These are phyloP conservation scores for Myxozyma melibiosi DNA, from an alignment of 805 yeast genomes.

Conservation along the genomic window DNA sequence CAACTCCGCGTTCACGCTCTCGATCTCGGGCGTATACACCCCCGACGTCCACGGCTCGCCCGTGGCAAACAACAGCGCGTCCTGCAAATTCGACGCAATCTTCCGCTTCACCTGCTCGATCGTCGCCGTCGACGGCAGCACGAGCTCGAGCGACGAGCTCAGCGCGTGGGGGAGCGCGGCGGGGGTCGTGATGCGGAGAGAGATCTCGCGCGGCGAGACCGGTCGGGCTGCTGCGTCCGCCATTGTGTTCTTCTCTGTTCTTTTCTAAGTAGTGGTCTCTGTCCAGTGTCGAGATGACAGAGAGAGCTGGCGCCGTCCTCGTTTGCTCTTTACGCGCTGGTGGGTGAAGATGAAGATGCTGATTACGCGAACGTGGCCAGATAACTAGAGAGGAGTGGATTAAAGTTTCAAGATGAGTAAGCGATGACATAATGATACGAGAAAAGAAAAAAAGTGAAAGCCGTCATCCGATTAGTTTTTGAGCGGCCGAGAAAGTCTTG, in stretches of 20 bases:
- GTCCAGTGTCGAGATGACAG: too few species aligned
- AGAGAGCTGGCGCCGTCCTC: too few species aligned
- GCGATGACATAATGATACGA: too few species aligned
- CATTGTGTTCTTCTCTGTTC: neutral
- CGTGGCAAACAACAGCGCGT: slow-evolving; percentile 21
- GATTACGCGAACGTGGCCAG: too few species aligned
- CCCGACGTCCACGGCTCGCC: slow-evolving; percentile 29
- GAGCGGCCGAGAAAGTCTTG: too few species aligned
- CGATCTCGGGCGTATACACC: slow-evolving; percentile 22
- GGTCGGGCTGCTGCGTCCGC: neutral
- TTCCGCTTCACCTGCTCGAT: slow-evolving; percentile 17
- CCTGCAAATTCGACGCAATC: slow-evolving; percentile 20
- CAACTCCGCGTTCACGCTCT: slow-evolving; percentile 13
- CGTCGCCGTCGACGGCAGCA: slow-evolving; percentile 5
- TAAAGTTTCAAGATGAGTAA: too few species aligned
- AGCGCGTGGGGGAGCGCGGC: slow-evolving; percentile 17
- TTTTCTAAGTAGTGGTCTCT: too few species aligned
- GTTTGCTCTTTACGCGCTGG: too few species aligned
- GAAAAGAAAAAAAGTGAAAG: too few species aligned
- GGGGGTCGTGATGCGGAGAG: slow-evolving; percentile 23
- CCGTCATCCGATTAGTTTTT: too few species aligned
- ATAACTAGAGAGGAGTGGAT: too few species aligned
- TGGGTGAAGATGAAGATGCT: too few species aligned
- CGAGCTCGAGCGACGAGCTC: slow-evolving; percentile 10
- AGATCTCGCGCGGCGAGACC: neutral